Percentiles rank a stretch among this genome's conserved stretches.
These are phyloP conservation scores for Globisporangium megalacanthum DNA, from an alignment of 352 stramenopile species.

Conservation along the genomic window DNA sequence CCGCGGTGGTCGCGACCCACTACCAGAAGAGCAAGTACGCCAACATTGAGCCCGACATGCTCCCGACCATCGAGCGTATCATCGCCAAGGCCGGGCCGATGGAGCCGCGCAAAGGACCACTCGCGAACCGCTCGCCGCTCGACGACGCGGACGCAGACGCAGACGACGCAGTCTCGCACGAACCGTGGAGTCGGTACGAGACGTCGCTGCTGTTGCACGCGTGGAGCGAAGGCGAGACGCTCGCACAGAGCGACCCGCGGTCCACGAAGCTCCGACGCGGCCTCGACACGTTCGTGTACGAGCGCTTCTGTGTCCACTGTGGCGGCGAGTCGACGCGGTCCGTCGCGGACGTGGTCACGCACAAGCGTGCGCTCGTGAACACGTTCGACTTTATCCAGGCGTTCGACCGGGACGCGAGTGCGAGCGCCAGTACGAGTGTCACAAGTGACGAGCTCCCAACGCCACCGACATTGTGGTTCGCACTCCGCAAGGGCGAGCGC, in stretches of 20 bases:
- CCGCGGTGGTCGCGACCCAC: constrained; percentile 1
- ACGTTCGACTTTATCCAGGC: constrained; percentile 7
- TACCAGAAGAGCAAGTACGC: constrained; percentile 11
- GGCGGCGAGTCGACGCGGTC: constrained; percentile 4
- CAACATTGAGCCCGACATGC: constrained; percentile 7
- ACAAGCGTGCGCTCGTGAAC: constrained; percentile 5
- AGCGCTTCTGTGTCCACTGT: constrained; percentile 4
- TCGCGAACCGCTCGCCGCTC: neutral
- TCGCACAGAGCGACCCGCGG: constrained; percentile 2
- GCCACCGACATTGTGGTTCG: constrained; percentile 2
- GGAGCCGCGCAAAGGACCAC: neutral
- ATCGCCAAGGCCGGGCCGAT: constrained; percentile 2
- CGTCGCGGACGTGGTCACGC: neutral
- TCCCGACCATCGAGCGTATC: constrained; percentile 5
- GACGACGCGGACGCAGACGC: neutral
- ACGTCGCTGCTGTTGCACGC: constrained; percentile 5
- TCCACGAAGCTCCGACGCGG: neutral
- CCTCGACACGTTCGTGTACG: constrained; percentile 6
- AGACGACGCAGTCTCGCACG: neutral
- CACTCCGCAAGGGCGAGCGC: constrained; percentile 11
- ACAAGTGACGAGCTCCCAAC: neutral
- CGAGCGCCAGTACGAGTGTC: neutral
- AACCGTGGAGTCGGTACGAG: constrained; percentile 7
- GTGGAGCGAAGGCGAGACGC: constrained; percentile 6
- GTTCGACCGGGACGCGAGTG: constrained; percentile 2